phyloP scores from a whole-genome alignment of 2,329 filamentous ascomycete species.

The Didymella pinodella region DNA sequence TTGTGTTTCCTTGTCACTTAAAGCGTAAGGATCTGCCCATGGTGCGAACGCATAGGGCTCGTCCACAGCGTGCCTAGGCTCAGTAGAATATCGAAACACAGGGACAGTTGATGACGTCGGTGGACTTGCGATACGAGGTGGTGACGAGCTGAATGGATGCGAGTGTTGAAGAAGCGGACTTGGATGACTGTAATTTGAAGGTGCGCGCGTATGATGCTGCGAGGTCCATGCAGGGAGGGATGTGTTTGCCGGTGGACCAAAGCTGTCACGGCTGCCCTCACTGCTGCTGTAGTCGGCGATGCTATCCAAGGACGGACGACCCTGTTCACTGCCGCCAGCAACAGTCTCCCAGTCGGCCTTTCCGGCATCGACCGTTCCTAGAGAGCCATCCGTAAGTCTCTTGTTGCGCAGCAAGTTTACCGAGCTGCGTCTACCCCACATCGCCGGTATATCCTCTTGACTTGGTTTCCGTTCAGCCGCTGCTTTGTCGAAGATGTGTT shows the following conservation, averaged over 20 bases:
- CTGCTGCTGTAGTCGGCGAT: constrained; percentile 47
- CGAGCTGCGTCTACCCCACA: constrained; percentile 44
- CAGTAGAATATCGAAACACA: constrained; percentile 19
- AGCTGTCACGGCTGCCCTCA: constrained; percentile 33
- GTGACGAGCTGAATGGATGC: constrained; percentile 44
- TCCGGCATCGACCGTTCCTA: constrained; percentile 20
- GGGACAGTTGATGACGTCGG: constrained; percentile 31
- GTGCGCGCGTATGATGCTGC: constrained; percentile 20
- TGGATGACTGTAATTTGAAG: constrained; percentile 36
- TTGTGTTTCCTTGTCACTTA: constrained; percentile 46
- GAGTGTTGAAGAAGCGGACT: constrained; percentile 32
- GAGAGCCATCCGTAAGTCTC: constrained; percentile 11
- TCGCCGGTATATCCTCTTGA: constrained; percentile 38
- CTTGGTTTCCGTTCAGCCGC: constrained; percentile 9
- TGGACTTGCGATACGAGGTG: constrained; percentile 32
- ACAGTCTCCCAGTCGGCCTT: constrained; percentile 50
- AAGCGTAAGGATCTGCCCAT: constrained; percentile 32
- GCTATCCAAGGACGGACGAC: constrained; percentile 37
- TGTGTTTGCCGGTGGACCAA: constrained; percentile 23
- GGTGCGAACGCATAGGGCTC: constrained; percentile 30
- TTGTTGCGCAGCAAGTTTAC: constrained; percentile 33
- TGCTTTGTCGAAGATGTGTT: constrained; percentile 39
- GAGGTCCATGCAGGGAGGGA: constrained; percentile 23
- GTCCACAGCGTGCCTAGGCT: constrained; percentile 10
- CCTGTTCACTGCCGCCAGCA: constrained; percentile 29